phyloP scores from a whole-genome alignment of 2,329 filamentous ascomycete species.

The Scolecobasidium constrictum region DNA sequence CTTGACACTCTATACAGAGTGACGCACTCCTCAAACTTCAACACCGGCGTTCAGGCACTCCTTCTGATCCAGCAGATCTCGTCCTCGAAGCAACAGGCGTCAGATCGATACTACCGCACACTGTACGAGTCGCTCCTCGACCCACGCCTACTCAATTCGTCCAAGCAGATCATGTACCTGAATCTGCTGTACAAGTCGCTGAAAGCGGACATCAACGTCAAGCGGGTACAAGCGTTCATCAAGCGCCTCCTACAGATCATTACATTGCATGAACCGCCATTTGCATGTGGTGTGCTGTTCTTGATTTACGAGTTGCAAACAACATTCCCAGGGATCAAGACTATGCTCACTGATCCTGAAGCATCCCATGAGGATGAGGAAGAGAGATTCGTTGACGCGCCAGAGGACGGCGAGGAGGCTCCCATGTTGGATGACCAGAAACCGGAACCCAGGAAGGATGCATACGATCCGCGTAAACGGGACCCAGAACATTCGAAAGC shows the following conservation, averaged over 20 bases:
- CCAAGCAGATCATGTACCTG: slow-evolving; percentile 90
- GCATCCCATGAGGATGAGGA: slow-evolving; percentile 62
- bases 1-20: slow-evolving; percentile 91
- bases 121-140: slow-evolving; percentile 92
- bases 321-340: slow-evolving; percentile 69
- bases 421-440: neutral
- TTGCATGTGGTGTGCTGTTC: slow-evolving; percentile 87
- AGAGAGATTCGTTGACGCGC: slow-evolving; percentile 58
- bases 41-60: slow-evolving; percentile 91
- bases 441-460: slow-evolving; percentile 15
- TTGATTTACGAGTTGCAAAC: slow-evolving; percentile 70
- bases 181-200: slow-evolving; percentile 83
- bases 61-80: slow-evolving; percentile 92
- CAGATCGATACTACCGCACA: slow-evolving; percentile 88
- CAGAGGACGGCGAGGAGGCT: slow-evolving; percentile 39
- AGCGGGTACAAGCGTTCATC: slow-evolving; percentile 88
- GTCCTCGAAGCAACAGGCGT: slow-evolving; percentile 64
- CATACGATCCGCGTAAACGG: slow-evolving; percentile 81
- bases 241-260: slow-evolving; percentile 86
- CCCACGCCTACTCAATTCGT: slow-evolving; percentile 75
- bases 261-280: slow-evolving; percentile 81
- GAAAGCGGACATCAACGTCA: slow-evolving; percentile 81
- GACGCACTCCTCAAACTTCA: slow-evolving; percentile 97
- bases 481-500: slow-evolving; percentile 88
- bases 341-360: slow-evolving; percentile 72